phyloP scores from a whole-genome alignment of 805 yeast genomes.

The Hyphopichia homilentoma region DNA sequence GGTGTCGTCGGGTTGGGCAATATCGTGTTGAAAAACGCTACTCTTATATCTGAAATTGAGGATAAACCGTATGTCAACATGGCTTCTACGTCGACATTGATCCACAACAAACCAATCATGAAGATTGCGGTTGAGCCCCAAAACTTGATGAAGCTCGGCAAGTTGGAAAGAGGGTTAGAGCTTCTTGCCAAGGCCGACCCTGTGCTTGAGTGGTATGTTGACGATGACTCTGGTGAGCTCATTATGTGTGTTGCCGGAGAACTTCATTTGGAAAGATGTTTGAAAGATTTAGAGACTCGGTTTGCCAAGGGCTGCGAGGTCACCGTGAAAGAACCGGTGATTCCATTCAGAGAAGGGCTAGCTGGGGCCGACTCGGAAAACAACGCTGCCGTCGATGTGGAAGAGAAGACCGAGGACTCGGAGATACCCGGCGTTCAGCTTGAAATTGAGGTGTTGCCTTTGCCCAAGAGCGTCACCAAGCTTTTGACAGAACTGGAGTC shows the following conservation, averaged over 20 bases:
- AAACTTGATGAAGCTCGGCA: conserved; percentile 74
- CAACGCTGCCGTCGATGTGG: conserved; percentile 18
- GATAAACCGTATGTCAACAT: conserved; percentile 75
- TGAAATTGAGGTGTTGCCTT: conserved; percentile 54
- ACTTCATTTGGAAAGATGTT: conserved; percentile 88
- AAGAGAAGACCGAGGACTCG: conserved; percentile 12
- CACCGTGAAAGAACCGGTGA: conserved; percentile 83
- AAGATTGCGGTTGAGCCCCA: conserved; percentile 95
- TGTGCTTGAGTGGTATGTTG: conserved; percentile 80
- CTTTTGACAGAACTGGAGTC: conserved; percentile 47
- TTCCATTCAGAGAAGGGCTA: conserved; percentile 90
- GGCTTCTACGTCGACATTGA: conserved; percentile 43
- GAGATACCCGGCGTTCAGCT: conserved; percentile 47
- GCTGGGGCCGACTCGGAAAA: conserved; percentile 52
- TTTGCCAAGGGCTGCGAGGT: conserved; percentile 86
- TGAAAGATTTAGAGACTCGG: conserved; percentile 84
- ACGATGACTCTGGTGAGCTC: conserved; percentile 85
- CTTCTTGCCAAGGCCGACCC: conserved; percentile 88
- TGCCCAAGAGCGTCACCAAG: conserved; percentile 47
- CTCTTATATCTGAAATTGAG: conserved; percentile 54
- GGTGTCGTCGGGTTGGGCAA: conserved; percentile 92
- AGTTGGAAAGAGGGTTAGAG: conserved; percentile 73
- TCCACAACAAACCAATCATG: conserved; percentile 81
- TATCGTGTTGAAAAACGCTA: conserved; percentile 80
- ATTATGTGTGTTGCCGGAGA: conserved; percentile 96